Conservation (phyloP, 306 rosid genomes). For the Cucurbita ficifolia region DNA sequence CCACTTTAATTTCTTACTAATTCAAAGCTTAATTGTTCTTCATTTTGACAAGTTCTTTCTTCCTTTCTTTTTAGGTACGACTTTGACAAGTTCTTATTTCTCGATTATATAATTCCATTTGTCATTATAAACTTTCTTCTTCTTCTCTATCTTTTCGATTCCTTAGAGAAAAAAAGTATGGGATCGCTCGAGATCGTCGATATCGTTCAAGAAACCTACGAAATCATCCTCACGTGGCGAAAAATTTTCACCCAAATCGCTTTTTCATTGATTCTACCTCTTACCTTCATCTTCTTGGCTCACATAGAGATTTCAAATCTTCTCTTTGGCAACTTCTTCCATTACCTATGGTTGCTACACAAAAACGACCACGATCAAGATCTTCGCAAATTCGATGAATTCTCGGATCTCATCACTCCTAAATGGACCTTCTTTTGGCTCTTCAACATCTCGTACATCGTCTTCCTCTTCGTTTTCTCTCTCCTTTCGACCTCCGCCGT, state of each 20-base stretch:
- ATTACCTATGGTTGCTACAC: neutral
- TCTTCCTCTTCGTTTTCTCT: constrained; percentile 13
- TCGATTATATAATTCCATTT: no score
- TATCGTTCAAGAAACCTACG: constrained; percentile 12
- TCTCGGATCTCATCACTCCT: constrained; percentile 3
- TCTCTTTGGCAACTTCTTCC: constrained; percentile 5
- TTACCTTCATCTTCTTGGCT: constrained; percentile 14
- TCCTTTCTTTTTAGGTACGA: no score
- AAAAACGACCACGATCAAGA: neutral
- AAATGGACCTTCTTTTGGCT: constrained; percentile 10
- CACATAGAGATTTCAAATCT: constrained; percentile 16
- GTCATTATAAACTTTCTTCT: neutral
- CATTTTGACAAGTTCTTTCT: no score
- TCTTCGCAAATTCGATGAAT: neutral
- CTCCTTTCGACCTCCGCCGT: constrained; percentile 25
- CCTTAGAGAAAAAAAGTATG: neutral
- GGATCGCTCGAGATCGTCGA: constrained; percentile 15
- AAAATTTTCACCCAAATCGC: constrained; percentile 21
- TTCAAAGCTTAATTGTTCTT: neutral
- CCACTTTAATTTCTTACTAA: neutral
- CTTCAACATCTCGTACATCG: constrained; percentile 19
- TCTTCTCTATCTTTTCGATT: neutral
- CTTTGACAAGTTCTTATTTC: neutral
- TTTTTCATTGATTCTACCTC: constrained; percentile 16
- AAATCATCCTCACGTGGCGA: constrained; percentile 15